Evolutionary conservation across 257 asterid species (phyloP), one percentile per base, ranked within the genome.

Genomic region (Agastache rugosa): DNA sequence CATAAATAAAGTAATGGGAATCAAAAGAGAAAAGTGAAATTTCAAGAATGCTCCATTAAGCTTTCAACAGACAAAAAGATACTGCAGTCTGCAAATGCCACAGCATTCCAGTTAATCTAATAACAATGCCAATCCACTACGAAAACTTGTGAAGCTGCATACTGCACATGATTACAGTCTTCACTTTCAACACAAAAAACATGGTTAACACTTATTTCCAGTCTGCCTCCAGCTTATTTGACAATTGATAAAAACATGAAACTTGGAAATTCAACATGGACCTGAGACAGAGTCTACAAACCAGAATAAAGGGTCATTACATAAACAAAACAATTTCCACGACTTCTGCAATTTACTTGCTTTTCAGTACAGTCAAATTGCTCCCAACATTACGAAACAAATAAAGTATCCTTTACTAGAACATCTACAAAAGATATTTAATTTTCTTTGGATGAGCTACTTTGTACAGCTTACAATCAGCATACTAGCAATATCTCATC

Each of bases 91-190:
- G 53, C 34, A 63, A 5, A 6, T 22, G 45, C 11, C 63, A 29
- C 72, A 15, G 4, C 25, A 67, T 14, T n/a, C 27, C 25, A 45
- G 19, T 48, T 51, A 6, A 19, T 11, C 47, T 8, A 54, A 53
- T 62, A 54, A 53, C 10, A 53, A 34, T 5, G 48, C 27, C 25
- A 27, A 25, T 41, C 60, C 25, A 54, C 17, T 6, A 11, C 5
- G 25, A 59, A 9, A 55, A 56, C n/a, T 42, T n/a, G 11, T 44
- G 27, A 58, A 42, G 58, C 29, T 39, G 16, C 42, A 12, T 19
- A 55, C 42, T 23, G 5, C 41, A 69, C 42, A 69, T 54, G 47
- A 34, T 31, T 67, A 8, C 70, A 22, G 6, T 64, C 54, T 20
- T 17, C 53, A 41, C 20, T 11, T 19, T 19, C 35, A 25, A 64